These are phyloP conservation scores for Lactarius sp. DNA, from an alignment of 768 basidiomycete genomes.

Conservation along the genomic window DNA sequence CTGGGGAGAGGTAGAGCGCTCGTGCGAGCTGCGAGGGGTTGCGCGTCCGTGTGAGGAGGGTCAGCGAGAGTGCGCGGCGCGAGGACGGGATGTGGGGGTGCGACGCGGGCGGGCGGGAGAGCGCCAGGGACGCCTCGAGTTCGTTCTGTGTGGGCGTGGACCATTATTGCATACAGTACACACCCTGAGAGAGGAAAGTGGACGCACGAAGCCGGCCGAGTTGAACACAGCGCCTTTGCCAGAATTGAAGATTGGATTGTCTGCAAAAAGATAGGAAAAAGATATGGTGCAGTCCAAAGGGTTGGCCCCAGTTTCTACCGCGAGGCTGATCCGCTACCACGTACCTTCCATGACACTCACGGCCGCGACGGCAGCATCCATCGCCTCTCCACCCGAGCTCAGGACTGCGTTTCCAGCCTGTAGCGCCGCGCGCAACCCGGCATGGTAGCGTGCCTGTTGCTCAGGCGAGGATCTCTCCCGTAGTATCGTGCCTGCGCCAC, in stretches of 20 bases:
- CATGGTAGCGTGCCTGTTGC: conserved; percentile 53
- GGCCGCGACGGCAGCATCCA: conserved; percentile 77
- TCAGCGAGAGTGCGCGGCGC: conserved; percentile 58
- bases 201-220: conserved; percentile 61
- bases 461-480: conserved; percentile 54
- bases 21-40: conserved; percentile 73
- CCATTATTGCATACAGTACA: not conserved
- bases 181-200: not conserved
- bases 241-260: conserved; percentile 72
- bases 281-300: not conserved
- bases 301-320: not conserved
- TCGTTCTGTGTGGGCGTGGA: conserved; percentile 54
- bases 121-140: conserved; percentile 75
- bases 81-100: conserved; percentile 53
- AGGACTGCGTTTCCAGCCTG: conserved; percentile 60
- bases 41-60: conserved; percentile 59
- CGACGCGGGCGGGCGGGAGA: conserved; percentile 68
- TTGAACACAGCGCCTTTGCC: conserved; percentile 85
- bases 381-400: conserved; percentile 65
- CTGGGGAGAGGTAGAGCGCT: conserved; percentile 64
- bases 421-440: conserved; percentile 50
- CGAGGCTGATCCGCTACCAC: not conserved
- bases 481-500: conserved; percentile 71
- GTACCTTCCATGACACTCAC: conserved; percentile 63
- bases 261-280: conserved; percentile 34